Base-by-base conservation (phyloP, 495 filamentous ascomycete genomes). In the Niebla homalea region DNA sequence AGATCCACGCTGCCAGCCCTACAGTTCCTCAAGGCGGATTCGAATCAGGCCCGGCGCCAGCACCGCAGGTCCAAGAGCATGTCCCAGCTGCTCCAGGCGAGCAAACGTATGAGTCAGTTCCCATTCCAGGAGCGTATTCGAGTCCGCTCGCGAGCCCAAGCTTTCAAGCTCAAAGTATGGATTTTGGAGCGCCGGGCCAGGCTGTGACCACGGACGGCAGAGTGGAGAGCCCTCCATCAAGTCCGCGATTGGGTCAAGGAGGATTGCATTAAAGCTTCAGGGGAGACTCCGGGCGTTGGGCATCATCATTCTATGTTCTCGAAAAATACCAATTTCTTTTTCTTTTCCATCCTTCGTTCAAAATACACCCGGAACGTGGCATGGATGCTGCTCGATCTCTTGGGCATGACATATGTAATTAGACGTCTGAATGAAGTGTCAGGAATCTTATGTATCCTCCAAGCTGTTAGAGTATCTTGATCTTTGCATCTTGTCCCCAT, bases 1-100 rank as follows among this genome's bases (percentile, higher is more conserved):
- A 80, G 56, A 77, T 87, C 38, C 84, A 85, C 57, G 71, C 78
- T 46, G 80, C 87, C 22, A 89, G 81, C 18, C 85, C 86, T n/a
- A 78, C 78, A 63, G 53, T 74, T 37, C 64, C 67, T 32, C 81
- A 84, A 57, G 67, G 66, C 38, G 76, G 69, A 20, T 84, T 87
- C 59, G 60, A 70, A 39, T 43, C 55, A 29, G 46, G 53, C 41
- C 29, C 29, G 7, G 7, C 29, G 8, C 29, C 29, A 32, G 29
- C 29, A 32, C 29, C 29, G 20, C 50, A 60, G 18, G 51, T 60
- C 10, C 57, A 66, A 29, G 63, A 69, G 42, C 69, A 70, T 53
- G 62, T 71, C 56, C 58, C 58, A 43, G 65, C 68, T 37, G 70
- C 71, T 26, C 72, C 74, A 5, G 71, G 71, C 16, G 74, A 77